Evolutionary conservation across 1,139 yeast genomes (phyloP), one percentile per base, ranked within the genome.

Genomic region (Pichia sp.): DNA sequence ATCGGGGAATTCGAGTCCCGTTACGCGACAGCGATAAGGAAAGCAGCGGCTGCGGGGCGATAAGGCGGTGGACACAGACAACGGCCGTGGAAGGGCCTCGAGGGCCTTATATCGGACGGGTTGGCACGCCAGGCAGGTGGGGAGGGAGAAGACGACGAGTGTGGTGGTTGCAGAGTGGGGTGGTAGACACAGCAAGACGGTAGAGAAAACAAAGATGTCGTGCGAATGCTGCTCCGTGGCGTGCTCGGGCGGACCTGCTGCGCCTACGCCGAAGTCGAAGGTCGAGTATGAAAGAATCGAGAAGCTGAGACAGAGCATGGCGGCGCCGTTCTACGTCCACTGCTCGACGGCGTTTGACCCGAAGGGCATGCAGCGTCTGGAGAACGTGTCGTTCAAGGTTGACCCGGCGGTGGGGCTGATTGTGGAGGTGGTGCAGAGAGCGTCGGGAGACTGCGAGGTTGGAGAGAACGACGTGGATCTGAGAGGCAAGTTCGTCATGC

Each of bases 331-430:
- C 46, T 50, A 13, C 15, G 55, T 64, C 16, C 65, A 63, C 45
- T 62, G 67, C 2, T 50, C 55, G 10, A 45, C 23, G 0, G 53
- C 59, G 1, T 63, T 62, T 41, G 61, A 64, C 40, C 62, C 67
- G 4, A 49, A 61, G 8, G 44, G 36, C 2, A 52, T 54, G 42
- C 15, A 43, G 34, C 57, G 55, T 43, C 15, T 44, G 1, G 47
- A 57, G 19, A 58, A 64, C 45, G 23, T 61, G 3, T 53, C 63
- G 2, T 51, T 56, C 34, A 52, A 49, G 42, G 48, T 63, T n/a
- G 67, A 64, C 48, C 62, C 67, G 1, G 59, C 56, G 0, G 41
- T 57, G 13, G 67, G 67, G 4, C 31, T 62, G n/a, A 61, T 64
- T 15, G 49, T 45, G 8, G 57, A 58, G 36, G 47, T 57, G 0